A percentile compares a stretch with the other conserved stretches of the same genome.
These are phyloP conservation scores for Entomophthora muscae DNA, from an alignment of 371 early-diverging fungal genomes.

Conservation along the genomic window DNA sequence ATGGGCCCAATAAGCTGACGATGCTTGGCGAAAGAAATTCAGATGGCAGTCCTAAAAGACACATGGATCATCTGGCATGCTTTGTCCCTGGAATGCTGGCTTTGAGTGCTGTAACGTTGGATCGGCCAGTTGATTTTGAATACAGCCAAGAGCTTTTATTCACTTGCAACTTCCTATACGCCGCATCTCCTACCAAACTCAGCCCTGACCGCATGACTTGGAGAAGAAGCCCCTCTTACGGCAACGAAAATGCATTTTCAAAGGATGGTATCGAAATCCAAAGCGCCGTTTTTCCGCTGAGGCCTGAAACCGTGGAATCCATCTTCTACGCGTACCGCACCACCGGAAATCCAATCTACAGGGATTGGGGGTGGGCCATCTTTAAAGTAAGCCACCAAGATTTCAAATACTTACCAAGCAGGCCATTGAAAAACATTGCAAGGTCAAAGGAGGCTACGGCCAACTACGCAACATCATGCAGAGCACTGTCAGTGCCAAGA, in stretches of 20 bases:
- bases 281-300: too few relatives aligned
- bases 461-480: constrained; percentile 30
- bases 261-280: too few relatives aligned
- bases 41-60: background rate
- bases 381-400: too few relatives aligned
- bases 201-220: too few relatives aligned
- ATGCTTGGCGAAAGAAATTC: background rate
- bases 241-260: too few relatives aligned
- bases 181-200: too few relatives aligned
- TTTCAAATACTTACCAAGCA: too few relatives aligned
- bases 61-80: constrained; percentile 5
- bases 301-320: constrained; percentile 49
- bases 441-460: constrained; percentile 34
- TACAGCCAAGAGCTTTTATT: background rate
- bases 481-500: constrained; percentile 15
- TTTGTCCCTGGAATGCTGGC: background rate
- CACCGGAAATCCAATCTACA: constrained; percentile 50
- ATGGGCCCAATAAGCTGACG: background rate
- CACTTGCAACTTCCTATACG: background rate
- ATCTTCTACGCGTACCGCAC: constrained; percentile 50
- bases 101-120: background rate
- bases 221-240: too few relatives aligned
- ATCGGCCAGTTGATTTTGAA: background rate
- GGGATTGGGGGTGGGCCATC: constrained; percentile 44
- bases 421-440: constrained; percentile 43